Evolutionary conservation across 176 grass and related monocot species (phyloP), one percentile per base, ranked within the genome.

Genomic region (Sorghum bicolor): DNA sequence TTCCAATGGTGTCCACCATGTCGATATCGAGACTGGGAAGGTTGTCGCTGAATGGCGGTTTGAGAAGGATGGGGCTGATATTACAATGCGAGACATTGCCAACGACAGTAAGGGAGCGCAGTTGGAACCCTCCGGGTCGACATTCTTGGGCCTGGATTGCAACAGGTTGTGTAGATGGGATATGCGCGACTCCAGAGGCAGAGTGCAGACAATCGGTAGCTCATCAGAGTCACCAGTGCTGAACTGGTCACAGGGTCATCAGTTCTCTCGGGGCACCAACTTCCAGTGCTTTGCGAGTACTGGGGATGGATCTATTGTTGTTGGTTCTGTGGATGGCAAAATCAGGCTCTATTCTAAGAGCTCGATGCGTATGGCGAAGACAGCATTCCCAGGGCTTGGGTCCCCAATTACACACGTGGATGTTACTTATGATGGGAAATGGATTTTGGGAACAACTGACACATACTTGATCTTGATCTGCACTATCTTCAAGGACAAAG

Each of bases 351-450:
- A 95, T 64, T 92, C 93, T 3, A 93, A 89, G 76, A 93, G 75
- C 38, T 98, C 91, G 0, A 98, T 98, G 95, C 74, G 95, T 28
- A 98, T 98, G 95, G 95, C 95, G 2, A 98, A 98, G 82, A 98
- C 92, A 0, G 92, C 76, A 8, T 98, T 98, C 61, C 95, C 95
- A 3, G 95, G 95, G 8, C 95, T 98, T 61, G 95, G 95, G 1
- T 95, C 92, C 0, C 92, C 92, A 0, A 95, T 98, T 32, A 95
- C 87, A 2, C 90, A 98, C 67, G 90, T 95, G 8, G 95, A 98
- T 77, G 95, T 93, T 43, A 95, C 95, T 11, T 98, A 86, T n/a
- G 92, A 98, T 45, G 95, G 95, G 64, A 98, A 95, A 65, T 98
- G 95, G 92, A 88, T 98, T 17, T 36, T 98, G 67, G 95, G 90